phyloP scores from a whole-genome alignment of 2,329 filamentous ascomycete genomes.

The Xylariaceae sp. region DNA sequence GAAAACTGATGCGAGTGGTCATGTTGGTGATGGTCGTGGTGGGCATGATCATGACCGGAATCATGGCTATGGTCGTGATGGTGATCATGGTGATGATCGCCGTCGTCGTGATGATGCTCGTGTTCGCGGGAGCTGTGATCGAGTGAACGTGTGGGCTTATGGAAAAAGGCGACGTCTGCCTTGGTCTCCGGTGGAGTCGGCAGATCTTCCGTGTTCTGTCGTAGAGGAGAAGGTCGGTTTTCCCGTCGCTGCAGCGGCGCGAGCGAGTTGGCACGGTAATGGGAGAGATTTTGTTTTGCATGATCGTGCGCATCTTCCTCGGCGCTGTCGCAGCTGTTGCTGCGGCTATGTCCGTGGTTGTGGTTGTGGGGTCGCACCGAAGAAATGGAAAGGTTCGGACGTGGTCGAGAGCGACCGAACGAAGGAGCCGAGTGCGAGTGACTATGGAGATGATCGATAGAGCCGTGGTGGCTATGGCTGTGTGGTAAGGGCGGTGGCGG shows the following conservation, averaged over 20 bases:
- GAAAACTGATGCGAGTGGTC: slow-evolving; percentile 45
- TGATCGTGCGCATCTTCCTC: slow-evolving; percentile 25
- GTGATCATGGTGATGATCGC: slow-evolving; percentile 22
- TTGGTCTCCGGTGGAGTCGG: slow-evolving; percentile 19
- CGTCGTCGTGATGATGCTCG: slow-evolving; percentile 30
- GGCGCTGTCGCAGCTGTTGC: slow-evolving; percentile 7
- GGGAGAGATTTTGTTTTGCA: slow-evolving; percentile 25
- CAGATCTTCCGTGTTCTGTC: slow-evolving; percentile 24
- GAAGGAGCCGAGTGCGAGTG: slow-evolving; percentile 36
- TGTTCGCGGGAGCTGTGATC: slow-evolving; percentile 20
- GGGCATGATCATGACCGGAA: slow-evolving; percentile 16
- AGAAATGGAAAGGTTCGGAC: slow-evolving; percentile 27
- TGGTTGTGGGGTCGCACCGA: slow-evolving; percentile 28
- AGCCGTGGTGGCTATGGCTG: slow-evolving; percentile 27
- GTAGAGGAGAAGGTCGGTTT: slow-evolving; percentile 30
- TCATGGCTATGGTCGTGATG: slow-evolving; percentile 11
- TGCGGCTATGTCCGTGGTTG: slow-evolving; percentile 27
- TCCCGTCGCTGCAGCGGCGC: slow-evolving; percentile 30
- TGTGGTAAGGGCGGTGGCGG: slow-evolving; percentile 47
- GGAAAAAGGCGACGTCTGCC: slow-evolving; percentile 10
- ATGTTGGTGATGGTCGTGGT: slow-evolving; percentile 20
- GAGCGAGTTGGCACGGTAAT: slow-evolving; percentile 32
- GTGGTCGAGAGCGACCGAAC: slow-evolving; percentile 35
- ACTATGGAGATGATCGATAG: slow-evolving; percentile 33
- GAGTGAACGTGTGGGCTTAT: slow-evolving; percentile 21